These are phyloP conservation scores for Syzygium oleosum DNA, from an alignment of 345 rosid genomes.

Conservation along the genomic window DNA sequence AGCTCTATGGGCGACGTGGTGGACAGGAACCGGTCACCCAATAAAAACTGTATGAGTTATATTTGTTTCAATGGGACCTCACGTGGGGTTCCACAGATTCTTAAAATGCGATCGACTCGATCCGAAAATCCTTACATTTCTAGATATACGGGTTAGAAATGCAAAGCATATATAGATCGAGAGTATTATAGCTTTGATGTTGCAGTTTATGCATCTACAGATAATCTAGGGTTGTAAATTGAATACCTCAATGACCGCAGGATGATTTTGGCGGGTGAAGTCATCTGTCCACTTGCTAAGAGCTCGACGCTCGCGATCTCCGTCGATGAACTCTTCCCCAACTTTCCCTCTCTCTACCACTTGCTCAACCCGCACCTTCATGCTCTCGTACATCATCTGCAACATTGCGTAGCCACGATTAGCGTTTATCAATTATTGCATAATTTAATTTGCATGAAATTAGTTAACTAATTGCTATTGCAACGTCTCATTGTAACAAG, in stretches of 20 bases:
- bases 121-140: neutral
- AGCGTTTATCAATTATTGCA: neutral
- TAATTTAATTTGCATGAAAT: neutral
- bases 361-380: conserved; percentile 45
- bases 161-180: neutral
- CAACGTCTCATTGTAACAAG: neutral
- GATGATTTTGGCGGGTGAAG: conserved; percentile 54
- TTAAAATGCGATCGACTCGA: neutral
- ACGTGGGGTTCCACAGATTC: neutral
- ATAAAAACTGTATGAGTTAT: neutral
- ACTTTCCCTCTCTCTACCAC: conserved; percentile 40
- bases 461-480: neutral
- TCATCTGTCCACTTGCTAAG: conserved; percentile 31
- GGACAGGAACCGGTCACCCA: neutral
- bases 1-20: neutral
- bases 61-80: no score
- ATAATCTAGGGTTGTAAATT: neutral
- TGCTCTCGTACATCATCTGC: conserved; percentile 47
- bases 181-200: neutral
- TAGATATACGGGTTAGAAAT: neutral
- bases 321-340: conserved; percentile 11
- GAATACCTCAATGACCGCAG: conserved; percentile 52
- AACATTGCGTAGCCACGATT: neutral
- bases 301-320: conserved; percentile 9
- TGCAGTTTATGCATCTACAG: neutral